Conservation (phyloP, 257 asterid genomes). For the Salvia miltiorrhiza region DNA sequence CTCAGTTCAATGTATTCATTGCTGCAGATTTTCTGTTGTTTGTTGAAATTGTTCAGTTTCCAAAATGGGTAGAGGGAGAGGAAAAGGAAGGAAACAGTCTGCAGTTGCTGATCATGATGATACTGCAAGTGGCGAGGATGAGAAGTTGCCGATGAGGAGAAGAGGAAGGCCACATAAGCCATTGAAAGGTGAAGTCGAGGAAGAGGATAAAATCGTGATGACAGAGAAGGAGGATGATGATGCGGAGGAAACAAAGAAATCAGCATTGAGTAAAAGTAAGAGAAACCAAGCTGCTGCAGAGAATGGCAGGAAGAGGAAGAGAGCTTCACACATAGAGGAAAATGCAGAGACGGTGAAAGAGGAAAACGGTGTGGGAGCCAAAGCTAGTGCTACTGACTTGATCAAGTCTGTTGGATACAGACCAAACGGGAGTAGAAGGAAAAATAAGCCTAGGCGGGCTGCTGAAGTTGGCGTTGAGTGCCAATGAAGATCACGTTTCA, state of each 20-base stretch:
- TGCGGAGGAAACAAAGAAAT: slow-evolving; percentile 33
- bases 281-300: slow-evolving; percentile 43
- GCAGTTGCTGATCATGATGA: slow-evolving; percentile 41
- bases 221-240: slow-evolving; percentile 40
- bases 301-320: slow-evolving; percentile 65
- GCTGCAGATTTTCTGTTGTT: slow-evolving; percentile 36
- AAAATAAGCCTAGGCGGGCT: slow-evolving; percentile 85
- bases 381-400: slow-evolving; percentile 34
- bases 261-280: slow-evolving; percentile 33
- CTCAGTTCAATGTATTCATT: background rate
- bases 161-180: slow-evolving; percentile 80
- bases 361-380: slow-evolving; percentile 37
- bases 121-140: slow-evolving; percentile 70
- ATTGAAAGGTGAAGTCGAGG: slow-evolving; percentile 45
- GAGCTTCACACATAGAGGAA: slow-evolving; percentile 50
- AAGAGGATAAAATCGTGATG: slow-evolving; percentile 43
- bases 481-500: slow-evolving; percentile 35
- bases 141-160: slow-evolving; percentile 55
- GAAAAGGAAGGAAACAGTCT: slow-evolving; percentile 63
- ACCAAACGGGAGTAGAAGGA: slow-evolving; percentile 68
- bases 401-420: slow-evolving; percentile 66
- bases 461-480: slow-evolving; percentile 90
- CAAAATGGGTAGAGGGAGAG: slow-evolving; percentile 71
- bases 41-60: slow-evolving; percentile 16
- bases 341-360: slow-evolving; percentile 39